Evolutionary conservation across 1,284 basidiomycete genomes (phyloP).

Genomic region (Fomitopsis pinicola): DNA sequence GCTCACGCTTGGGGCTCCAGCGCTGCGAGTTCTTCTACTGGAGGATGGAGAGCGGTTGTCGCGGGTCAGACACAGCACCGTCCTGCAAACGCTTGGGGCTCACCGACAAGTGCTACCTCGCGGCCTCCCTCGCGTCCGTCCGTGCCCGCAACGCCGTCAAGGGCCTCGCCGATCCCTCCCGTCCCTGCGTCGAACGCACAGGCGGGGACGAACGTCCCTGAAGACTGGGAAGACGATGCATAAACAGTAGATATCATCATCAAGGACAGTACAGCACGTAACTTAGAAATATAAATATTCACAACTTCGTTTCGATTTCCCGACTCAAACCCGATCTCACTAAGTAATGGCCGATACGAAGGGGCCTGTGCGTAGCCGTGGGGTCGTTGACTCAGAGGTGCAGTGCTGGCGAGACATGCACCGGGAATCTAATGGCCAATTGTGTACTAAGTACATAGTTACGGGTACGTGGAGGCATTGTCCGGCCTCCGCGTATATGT

Average conservation of each 20-base stretch:
- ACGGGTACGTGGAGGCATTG: too few species aligned
- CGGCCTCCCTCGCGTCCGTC: conserved; percentile 2
- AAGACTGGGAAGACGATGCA: conserved; percentile 52
- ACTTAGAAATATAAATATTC: too few species aligned
- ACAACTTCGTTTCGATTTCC: too few species aligned
- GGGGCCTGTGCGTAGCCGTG: too few species aligned
- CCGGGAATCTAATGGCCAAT: too few species aligned
- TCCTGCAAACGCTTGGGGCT: conserved; percentile 16
- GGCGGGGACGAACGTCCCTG: conserved; percentile 33
- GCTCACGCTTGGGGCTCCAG: neutral
- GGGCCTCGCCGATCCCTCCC: neutral
- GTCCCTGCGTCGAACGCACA: neutral
- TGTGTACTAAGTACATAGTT: too few species aligned
- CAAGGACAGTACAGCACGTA: too few species aligned
- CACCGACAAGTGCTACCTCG: neutral
- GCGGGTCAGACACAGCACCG: conserved; percentile 17
- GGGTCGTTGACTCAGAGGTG: too few species aligned
- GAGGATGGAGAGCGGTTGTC: conserved; percentile 38
- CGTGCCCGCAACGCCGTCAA: neutral
- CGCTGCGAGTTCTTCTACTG: conserved; percentile 10
- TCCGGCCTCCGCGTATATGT: too few species aligned
- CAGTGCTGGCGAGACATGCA: too few species aligned
- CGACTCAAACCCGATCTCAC: too few species aligned
- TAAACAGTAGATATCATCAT: conserved; percentile 4
- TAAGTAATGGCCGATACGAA: too few species aligned